Percentiles rank a stretch among this genome's conserved stretches.
Conservation (phyloP, 345 rosid species). For the Noccaea caerulescens region DNA sequence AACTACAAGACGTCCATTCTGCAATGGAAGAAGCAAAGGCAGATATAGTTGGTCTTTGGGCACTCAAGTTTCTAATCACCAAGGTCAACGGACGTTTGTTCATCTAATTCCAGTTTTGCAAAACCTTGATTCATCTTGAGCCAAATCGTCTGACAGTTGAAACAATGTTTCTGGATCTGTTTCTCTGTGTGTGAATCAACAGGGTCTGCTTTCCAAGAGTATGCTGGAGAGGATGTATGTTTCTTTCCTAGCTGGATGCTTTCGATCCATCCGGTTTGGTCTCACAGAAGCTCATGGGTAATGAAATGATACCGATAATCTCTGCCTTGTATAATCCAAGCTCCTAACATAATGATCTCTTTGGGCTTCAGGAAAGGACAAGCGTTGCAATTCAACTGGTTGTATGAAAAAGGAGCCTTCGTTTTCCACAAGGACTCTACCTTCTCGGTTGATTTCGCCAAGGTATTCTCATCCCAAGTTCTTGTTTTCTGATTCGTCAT, state of each 20-base stretch:
- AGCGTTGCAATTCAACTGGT: conserved; percentile 91
- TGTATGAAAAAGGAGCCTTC: conserved; percentile 83
- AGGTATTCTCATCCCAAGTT: conserved; percentile 52
- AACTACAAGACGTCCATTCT: conserved; percentile 89
- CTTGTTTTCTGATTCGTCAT: conserved; percentile 4
- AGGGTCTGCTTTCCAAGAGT: conserved; percentile 70
- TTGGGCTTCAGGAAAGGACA: conserved; percentile 72
- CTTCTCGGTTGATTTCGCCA: conserved; percentile 75
- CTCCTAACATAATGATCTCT: conserved; percentile 13
- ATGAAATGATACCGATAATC: conserved; percentile 32
- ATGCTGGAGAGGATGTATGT: conserved; percentile 78
- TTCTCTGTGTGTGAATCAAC: conserved; percentile 28
- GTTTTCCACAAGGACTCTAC: conserved; percentile 63
- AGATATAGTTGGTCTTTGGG: conserved; percentile 98
- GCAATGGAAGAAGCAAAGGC: conserved; percentile 97
- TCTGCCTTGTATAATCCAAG: conserved; percentile 21
- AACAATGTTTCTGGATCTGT: not conserved
- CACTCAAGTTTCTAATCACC: conserved; percentile 71
- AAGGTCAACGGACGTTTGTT: conserved; percentile 48
- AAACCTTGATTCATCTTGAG: not conserved
- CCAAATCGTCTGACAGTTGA: not conserved
- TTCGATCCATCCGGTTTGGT: conserved; percentile 91
- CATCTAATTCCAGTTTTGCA: not conserved
- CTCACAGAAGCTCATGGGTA: conserved; percentile 97
- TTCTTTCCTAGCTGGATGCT: conserved; percentile 92